These are phyloP conservation scores for Diaporthe aspalathi DNA, from an alignment of 2,329 filamentous ascomycete genomes.

Conservation along the genomic window DNA sequence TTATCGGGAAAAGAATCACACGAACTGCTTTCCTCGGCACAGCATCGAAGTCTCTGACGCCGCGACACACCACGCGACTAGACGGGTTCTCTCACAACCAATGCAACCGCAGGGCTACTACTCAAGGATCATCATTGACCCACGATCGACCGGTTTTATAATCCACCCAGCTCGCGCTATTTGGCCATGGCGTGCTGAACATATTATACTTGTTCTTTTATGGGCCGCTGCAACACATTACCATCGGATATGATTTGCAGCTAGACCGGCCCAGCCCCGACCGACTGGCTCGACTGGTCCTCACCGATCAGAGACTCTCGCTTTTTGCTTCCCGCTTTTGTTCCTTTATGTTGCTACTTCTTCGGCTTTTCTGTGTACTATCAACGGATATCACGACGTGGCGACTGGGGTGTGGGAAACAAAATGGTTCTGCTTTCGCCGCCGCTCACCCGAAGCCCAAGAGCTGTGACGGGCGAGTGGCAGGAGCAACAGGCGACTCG, in stretches of 20 bases:
- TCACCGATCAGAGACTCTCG: neutral
- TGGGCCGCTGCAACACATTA: neutral
- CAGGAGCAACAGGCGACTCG: neutral
- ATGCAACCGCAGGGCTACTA: neutral
- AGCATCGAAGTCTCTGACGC: neutral
- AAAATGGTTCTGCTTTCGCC: neutral
- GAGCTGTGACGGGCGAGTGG: neutral
- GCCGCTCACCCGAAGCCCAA: neutral
- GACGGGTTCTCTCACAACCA: neutral
- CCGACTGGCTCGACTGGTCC: too few species aligned
- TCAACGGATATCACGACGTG: neutral
- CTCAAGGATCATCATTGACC: neutral
- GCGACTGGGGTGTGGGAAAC: neutral
- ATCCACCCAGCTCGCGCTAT: conserved; percentile 21
- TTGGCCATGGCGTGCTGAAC: neutral
- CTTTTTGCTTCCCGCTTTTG: neutral
- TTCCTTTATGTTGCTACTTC: neutral
- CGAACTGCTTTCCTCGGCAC: neutral
- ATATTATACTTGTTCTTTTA: neutral
- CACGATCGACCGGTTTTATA: conserved; percentile 4
- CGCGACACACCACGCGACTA: conserved; percentile 8
- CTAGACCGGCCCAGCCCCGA: neutral
- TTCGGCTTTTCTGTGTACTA: conserved; percentile 1
- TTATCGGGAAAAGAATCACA: conserved; percentile 20
- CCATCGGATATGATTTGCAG: neutral